phyloP scores from a whole-genome alignment of 805 yeast species.

The Lipomyces oligophaga region DNA sequence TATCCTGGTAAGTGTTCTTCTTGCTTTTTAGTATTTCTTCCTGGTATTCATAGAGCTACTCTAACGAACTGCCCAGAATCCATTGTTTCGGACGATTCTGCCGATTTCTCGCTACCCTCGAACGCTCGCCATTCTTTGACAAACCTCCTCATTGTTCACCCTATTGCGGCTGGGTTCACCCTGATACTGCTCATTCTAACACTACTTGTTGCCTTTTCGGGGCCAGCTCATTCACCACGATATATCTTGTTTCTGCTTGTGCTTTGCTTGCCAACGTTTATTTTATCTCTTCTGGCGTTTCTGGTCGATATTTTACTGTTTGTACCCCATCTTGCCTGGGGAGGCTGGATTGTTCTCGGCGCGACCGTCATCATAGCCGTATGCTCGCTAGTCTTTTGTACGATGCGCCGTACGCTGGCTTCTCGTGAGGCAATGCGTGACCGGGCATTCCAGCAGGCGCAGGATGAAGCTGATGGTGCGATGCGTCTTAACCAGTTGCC shows the following conservation, averaged over 20 bases:
- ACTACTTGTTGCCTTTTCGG: slow-evolving; percentile 41
- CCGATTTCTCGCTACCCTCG: slow-evolving; percentile 53
- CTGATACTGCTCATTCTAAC: slow-evolving; percentile 45
- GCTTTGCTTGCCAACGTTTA: slow-evolving; percentile 63
- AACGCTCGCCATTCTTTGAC: slow-evolving; percentile 57
- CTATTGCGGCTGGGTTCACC: slow-evolving; percentile 57
- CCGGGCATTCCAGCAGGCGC: slow-evolving; percentile 21
- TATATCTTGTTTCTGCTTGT: slow-evolving; percentile 52
- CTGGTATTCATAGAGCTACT: neutral
- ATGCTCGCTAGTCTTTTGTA: slow-evolving; percentile 62
- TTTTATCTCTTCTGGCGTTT: slow-evolving; percentile 68
- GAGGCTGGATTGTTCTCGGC: slow-evolving; percentile 79
- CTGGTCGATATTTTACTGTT: slow-evolving; percentile 78
- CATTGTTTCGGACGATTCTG: slow-evolving; percentile 35
- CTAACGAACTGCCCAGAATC: slow-evolving; percentile 12
- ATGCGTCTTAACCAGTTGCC: slow-evolving; percentile 23
- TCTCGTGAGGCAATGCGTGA: slow-evolving; percentile 33
- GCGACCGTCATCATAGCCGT: slow-evolving; percentile 64
- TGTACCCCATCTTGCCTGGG: slow-evolving; percentile 68
- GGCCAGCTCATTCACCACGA: slow-evolving; percentile 40
- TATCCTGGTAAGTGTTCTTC: slow-evolving; percentile 34
- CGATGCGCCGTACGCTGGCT: slow-evolving; percentile 63
- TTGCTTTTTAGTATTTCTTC: neutral
- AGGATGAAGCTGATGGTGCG: slow-evolving; percentile 5
- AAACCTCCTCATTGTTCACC: slow-evolving; percentile 61